Evolutionary conservation across 1,139 yeast genomes (phyloP).

Genomic region (Yamadazyma aaseri): DNA sequence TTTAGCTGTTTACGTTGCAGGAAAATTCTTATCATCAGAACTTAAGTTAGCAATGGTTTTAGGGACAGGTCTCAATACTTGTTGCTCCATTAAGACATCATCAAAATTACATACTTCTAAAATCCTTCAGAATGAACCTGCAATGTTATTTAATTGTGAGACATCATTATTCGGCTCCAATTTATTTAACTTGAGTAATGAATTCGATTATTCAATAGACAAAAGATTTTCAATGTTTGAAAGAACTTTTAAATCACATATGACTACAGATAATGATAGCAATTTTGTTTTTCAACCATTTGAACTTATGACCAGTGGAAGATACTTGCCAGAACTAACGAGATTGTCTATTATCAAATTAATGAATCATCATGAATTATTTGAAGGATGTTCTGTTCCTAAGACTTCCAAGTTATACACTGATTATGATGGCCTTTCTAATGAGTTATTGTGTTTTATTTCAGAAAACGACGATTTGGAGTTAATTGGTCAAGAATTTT

Average conservation of each 20-base stretch:
- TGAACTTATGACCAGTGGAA: slow-evolving; percentile 54
- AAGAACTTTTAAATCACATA: slow-evolving; percentile 29
- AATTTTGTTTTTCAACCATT: slow-evolving; percentile 50
- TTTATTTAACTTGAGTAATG: slow-evolving; percentile 31
- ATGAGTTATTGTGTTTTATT: slow-evolving; percentile 40
- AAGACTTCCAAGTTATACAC: slow-evolving; percentile 12
- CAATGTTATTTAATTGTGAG: slow-evolving; percentile 38
- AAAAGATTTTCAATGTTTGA: slow-evolving; percentile 11
- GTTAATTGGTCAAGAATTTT: slow-evolving; percentile 21
- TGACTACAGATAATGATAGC: slow-evolving; percentile 27
- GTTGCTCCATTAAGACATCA: slow-evolving; percentile 33
- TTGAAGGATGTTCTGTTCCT: slow-evolving; percentile 13
- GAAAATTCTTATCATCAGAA: slow-evolving; percentile 35
- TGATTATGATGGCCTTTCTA: slow-evolving; percentile 39
- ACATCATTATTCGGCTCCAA: slow-evolving; percentile 41
- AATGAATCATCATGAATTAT: slow-evolving; percentile 30
- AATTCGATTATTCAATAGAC: slow-evolving; percentile 38
- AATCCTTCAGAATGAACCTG: slow-evolving; percentile 18
- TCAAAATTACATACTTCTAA: slow-evolving; percentile 24
- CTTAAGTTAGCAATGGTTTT: slow-evolving; percentile 44
- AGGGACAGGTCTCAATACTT: slow-evolving; percentile 47
- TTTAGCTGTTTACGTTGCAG: slow-evolving; percentile 49
- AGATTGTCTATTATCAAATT: slow-evolving; percentile 41
- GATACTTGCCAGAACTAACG: slow-evolving; percentile 55
- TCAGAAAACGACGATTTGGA: slow-evolving; percentile 28